phyloP scores from a whole-genome alignment of 768 basidiomycete species.

The Terana coerulea region DNA sequence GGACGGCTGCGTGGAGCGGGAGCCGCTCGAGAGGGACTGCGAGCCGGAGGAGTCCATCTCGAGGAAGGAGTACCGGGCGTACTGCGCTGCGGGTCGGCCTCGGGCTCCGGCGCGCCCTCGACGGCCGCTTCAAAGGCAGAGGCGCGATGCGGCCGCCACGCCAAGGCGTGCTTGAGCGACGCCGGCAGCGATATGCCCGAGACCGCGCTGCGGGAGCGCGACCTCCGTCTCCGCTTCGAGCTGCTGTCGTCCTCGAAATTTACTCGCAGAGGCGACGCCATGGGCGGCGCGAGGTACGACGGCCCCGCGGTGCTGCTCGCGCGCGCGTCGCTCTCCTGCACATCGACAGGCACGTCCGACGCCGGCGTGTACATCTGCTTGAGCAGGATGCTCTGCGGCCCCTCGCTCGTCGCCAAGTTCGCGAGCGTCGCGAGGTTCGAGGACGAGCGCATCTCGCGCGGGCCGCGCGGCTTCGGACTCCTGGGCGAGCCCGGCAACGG shows the following conservation, averaged over 20 bases:
- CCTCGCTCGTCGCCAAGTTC: conserved; percentile 17
- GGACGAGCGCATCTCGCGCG: conserved; percentile 20
- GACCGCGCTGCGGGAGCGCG: conserved; percentile 4
- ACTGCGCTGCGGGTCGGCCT: not conserved
- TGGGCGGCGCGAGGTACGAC: conserved; percentile 12
- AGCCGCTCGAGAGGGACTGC: conserved; percentile 16
- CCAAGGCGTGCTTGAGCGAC: conserved; percentile 22
- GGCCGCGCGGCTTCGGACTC: conserved; percentile 23
- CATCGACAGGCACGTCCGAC: conserved; percentile 6
- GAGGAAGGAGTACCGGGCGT: conserved; percentile 22
- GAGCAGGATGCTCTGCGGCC: conserved; percentile 20
- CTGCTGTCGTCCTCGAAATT: conserved; percentile 22
- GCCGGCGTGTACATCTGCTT: conserved; percentile 11
- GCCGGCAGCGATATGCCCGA: conserved; percentile 21
- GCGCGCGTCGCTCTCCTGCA: conserved; percentile 9
- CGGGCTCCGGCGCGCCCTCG: not conserved
- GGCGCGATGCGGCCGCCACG: not conserved
- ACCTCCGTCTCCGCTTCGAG: not conserved
- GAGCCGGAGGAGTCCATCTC: conserved; percentile 25
- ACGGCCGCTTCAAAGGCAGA: not conserved
- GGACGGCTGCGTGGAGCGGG: conserved; percentile 19
- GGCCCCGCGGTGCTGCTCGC: not conserved
- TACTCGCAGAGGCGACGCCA: conserved; percentile 22
- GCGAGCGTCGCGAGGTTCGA: conserved; percentile 9
- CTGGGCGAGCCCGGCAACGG: conserved; percentile 13